These are phyloP conservation scores for Debaryomyces psychrophilus DNA, from an alignment of 1,139 yeast species.

Conservation along the genomic window DNA sequence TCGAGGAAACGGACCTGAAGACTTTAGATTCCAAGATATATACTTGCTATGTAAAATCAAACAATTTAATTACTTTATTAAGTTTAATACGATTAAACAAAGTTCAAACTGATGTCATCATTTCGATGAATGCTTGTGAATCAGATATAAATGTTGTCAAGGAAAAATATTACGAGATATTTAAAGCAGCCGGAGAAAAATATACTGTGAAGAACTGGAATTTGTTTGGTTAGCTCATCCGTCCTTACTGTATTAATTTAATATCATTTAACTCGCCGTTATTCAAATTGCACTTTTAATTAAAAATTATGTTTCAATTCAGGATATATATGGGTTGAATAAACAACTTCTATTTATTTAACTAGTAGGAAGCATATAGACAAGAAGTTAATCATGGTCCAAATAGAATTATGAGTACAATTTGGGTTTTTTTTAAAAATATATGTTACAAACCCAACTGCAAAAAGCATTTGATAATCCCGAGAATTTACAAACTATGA, in stretches of 20 bases:
- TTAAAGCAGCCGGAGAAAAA: conserved; percentile 29
- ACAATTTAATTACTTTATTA: conserved; percentile 44
- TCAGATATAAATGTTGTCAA: conserved; percentile 3
- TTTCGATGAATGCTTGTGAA: conserved; percentile 60
- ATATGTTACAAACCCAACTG: too few relatives aligned
- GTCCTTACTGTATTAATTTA: background rate
- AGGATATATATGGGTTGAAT: too few relatives aligned
- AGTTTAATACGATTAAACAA: conserved; percentile 55
- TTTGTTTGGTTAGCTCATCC: conserved; percentile 37
- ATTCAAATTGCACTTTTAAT: background rate
- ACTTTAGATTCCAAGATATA: conserved; percentile 4
- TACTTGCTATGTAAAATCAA: conserved; percentile 8
- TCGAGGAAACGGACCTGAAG: conserved; percentile 13
- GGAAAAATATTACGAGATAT: conserved; percentile 20
- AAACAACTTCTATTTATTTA: too few relatives aligned
- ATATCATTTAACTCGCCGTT: background rate
- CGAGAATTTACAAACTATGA: too few relatives aligned
- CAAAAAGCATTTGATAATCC: too few relatives aligned
- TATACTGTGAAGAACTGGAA: conserved; percentile 46
- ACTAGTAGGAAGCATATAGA: too few relatives aligned
- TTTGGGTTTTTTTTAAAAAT: too few relatives aligned
- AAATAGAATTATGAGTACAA: too few relatives aligned
- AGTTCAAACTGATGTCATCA: conserved; percentile 62
- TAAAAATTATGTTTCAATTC: background rate
- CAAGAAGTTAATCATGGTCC: too few relatives aligned